Evolutionary conservation across 805 yeast genomes (phyloP).

Genomic region (Starmerella riodocensis): DNA sequence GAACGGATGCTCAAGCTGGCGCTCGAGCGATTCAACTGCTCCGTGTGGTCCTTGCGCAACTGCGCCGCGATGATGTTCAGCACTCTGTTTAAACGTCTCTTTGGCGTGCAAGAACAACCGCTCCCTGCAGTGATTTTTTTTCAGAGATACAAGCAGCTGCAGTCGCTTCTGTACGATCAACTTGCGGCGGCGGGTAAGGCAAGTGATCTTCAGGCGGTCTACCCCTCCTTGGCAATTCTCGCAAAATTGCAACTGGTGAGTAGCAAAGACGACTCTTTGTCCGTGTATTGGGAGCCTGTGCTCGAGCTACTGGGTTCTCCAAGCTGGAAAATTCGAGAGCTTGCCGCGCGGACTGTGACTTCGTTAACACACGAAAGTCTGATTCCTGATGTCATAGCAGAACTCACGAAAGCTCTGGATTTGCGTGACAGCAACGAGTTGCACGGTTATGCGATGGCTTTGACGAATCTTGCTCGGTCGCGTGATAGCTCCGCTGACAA

Average conservation of each 20-base stretch:
- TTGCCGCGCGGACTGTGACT: slow-evolving; percentile 62
- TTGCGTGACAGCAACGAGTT: slow-evolving; percentile 31
- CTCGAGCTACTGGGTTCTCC: slow-evolving; percentile 37
- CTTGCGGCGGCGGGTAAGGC: slow-evolving; percentile 15
- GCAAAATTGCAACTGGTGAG: slow-evolving; percentile 53
- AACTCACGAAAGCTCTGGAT: slow-evolving; percentile 19
- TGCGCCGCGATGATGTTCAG: slow-evolving; percentile 90
- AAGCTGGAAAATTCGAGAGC: slow-evolving; percentile 77
- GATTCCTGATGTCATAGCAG: slow-evolving; percentile 24
- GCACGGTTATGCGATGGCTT: slow-evolving; percentile 39
- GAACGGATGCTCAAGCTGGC: slow-evolving; percentile 49
- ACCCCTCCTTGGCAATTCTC: slow-evolving; percentile 63
- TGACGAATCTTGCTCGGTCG: background rate
- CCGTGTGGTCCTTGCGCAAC: slow-evolving; percentile 76
- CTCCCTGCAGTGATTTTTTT: slow-evolving; percentile 59
- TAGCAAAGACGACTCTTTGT: slow-evolving; percentile 37
- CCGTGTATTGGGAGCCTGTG: slow-evolving; percentile 40
- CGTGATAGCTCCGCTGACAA: too few species aligned
- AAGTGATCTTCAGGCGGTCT: slow-evolving; percentile 39
- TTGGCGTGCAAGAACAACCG: slow-evolving; percentile 38
- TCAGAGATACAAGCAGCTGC: slow-evolving; percentile 44
- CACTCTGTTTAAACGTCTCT: slow-evolving; percentile 64
- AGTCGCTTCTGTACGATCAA: slow-evolving; percentile 33
- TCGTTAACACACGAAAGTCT: slow-evolving; percentile 29
- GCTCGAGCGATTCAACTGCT: slow-evolving; percentile 47